phyloP scores from a whole-genome alignment of 805 yeast genomes.

The Candida vartiovaarae region DNA sequence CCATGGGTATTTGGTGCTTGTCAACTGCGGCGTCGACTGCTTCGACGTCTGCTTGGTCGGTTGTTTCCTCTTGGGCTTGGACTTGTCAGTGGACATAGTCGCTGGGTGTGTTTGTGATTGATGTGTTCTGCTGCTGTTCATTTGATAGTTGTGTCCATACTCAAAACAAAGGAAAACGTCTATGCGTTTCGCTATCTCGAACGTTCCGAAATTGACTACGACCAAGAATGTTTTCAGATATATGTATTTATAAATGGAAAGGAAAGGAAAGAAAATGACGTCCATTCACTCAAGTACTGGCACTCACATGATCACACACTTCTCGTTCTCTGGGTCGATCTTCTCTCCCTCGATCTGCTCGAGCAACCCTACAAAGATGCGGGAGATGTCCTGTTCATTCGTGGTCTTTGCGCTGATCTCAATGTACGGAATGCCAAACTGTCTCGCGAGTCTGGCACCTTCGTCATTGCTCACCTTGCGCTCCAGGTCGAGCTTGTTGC shows the following conservation, averaged over 20 bases:
- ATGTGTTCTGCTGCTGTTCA: too few relatives aligned
- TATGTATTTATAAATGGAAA: too few relatives aligned
- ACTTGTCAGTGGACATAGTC: too few relatives aligned
- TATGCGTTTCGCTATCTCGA: background rate
- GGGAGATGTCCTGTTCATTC: slow-evolving; percentile 64
- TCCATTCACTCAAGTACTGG: too few relatives aligned
- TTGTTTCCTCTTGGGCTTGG: background rate
- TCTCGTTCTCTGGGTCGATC: slow-evolving; percentile 40
- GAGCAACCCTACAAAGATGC: slow-evolving; percentile 54
- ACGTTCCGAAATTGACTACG: slow-evolving; percentile 1
- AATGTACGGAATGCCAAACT: slow-evolving; percentile 60
- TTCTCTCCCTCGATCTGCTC: slow-evolving; percentile 57
- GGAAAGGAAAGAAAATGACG: too few relatives aligned
- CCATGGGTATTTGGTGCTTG: slow-evolving; percentile 2
- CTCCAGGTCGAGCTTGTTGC: slow-evolving; percentile 67
- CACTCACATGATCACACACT: slow-evolving; percentile 40
- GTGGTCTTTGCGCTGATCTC: slow-evolving; percentile 80
- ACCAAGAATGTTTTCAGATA: background rate
- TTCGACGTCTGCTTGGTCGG: slow-evolving; percentile 14
- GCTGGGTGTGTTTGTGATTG: too few relatives aligned
- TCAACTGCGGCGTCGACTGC: slow-evolving; percentile 3
- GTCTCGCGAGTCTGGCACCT: slow-evolving; percentile 54
- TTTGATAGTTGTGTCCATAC: too few relatives aligned
- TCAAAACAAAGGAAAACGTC: too few relatives aligned
- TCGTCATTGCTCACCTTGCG: slow-evolving; percentile 59